Conservation (phyloP, 148 eudicot genomes). For the Dysphania ambrosioides region DNA sequence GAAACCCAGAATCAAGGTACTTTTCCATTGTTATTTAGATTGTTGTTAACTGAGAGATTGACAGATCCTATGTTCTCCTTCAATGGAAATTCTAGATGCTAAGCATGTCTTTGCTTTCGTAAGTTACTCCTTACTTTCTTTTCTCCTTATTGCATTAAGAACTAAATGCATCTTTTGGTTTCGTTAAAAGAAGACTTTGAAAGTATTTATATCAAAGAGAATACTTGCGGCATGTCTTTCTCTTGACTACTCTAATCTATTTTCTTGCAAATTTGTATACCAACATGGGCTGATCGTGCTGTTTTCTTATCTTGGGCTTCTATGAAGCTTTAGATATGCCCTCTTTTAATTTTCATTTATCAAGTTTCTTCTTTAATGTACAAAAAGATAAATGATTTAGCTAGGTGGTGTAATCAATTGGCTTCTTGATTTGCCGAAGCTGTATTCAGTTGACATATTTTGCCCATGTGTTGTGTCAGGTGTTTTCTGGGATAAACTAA, state of each 20-base stretch:
- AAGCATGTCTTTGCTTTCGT: not conserved
- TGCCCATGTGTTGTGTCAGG: constrained; percentile 30
- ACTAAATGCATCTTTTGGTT: not conserved
- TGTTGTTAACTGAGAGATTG: not conserved
- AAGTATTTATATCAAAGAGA: not conserved
- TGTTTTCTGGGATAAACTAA: constrained; percentile 47
- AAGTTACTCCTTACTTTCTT: not conserved
- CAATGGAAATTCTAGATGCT: not conserved
- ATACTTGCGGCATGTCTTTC: not conserved
- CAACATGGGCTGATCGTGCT: not conserved
- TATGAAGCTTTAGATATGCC: not conserved
- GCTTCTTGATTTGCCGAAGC: not conserved
- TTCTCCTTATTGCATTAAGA: not conserved
- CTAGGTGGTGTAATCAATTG: too few species aligned
- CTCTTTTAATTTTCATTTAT: too few species aligned
- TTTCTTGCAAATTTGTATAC: not conserved
- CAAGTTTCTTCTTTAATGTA: too few species aligned
- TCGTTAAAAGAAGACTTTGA: not conserved
- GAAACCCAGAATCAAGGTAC: constrained; percentile 30
- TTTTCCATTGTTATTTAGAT: not conserved
- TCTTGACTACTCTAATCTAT: not conserved
- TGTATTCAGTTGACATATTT: not conserved
- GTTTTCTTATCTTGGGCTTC: not conserved
- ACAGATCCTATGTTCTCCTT: not conserved
- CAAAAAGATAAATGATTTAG: too few species aligned